Evolutionary conservation across 2,329 filamentous ascomycete species (phyloP).

Genomic region (Neofusicoccum umdonicola): DNA sequence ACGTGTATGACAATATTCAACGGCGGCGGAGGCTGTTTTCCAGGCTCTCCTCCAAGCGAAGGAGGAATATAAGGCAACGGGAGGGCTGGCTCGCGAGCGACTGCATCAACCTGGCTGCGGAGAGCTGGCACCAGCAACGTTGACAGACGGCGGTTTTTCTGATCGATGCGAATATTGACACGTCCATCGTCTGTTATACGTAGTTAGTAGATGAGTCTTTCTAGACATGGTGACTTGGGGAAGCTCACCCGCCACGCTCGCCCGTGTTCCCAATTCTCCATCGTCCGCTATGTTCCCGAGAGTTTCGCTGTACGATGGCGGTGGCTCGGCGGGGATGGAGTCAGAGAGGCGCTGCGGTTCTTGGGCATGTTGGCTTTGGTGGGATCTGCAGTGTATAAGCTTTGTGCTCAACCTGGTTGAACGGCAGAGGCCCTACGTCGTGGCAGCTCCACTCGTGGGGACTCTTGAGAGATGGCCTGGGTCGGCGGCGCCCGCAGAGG

Average conservation of each 20-base stretch:
- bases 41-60: constrained; percentile 64
- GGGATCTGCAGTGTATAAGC: neutral
- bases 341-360: neutral
- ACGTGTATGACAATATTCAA: constrained; percentile 51
- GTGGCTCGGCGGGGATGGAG: constrained; percentile 20
- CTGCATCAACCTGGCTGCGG: constrained; percentile 33
- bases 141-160: constrained; percentile 36
- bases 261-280: constrained; percentile 45
- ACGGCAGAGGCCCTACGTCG: neutral
- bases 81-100: constrained; percentile 52
- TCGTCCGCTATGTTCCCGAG: constrained; percentile 40
- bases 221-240: too few relatives aligned
- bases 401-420: neutral
- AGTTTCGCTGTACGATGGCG: constrained; percentile 41
- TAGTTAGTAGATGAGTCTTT: neutral
- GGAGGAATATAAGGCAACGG: constrained; percentile 71
- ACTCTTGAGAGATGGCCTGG: neutral
- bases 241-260: constrained; percentile 39
- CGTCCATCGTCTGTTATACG: constrained; percentile 32
- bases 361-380: neutral
- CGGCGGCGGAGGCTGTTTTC: constrained; percentile 51
- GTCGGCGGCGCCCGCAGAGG: neutral
- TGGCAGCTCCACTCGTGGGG: neutral
- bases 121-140: constrained; percentile 39
- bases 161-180: constrained; percentile 42